A percentile compares a stretch with the other conserved stretches of the same genome.
Evolutionary conservation across 768 basidiomycete genomes (phyloP).

Genomic region (Tulasnella sp.): DNA sequence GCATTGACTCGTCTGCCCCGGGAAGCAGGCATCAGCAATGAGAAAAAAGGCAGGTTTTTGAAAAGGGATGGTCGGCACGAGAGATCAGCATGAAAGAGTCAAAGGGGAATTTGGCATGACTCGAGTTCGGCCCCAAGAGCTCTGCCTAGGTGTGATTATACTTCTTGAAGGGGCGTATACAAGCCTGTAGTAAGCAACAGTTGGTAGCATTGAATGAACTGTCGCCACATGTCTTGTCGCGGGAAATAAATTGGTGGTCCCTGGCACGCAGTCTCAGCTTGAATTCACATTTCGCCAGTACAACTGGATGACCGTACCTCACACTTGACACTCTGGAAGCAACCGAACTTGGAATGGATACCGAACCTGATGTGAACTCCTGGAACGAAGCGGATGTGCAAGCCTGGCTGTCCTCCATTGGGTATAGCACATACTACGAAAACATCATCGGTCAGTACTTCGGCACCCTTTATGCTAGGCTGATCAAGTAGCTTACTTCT

Average conservation of each 20-base stretch:
- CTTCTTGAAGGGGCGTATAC: background rate
- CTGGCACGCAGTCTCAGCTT: background rate
- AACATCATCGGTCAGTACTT: constrained; percentile 59
- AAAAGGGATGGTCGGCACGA: too few relatives aligned
- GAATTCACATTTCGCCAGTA: background rate
- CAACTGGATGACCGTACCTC: background rate
- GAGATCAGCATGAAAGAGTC: too few relatives aligned
- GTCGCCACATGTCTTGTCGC: background rate
- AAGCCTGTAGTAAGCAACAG: background rate
- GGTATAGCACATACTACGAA: constrained; percentile 74
- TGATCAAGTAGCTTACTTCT: background rate
- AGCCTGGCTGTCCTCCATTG: constrained; percentile 61
- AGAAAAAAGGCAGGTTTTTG: background rate
- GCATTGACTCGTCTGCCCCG: background rate
- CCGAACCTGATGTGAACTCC: constrained; percentile 20
- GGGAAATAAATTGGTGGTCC: background rate
- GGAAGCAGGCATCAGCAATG: background rate
- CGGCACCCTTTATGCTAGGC: constrained; percentile 15
- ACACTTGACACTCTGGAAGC: background rate
- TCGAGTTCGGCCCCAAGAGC: too few relatives aligned
- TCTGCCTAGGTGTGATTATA: too few relatives aligned
- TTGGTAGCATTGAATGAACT: background rate
- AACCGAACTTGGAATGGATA: background rate
- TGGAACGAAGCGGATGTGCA: constrained; percentile 47
- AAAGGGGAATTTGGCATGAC: too few relatives aligned